Evolutionary conservation across 345 rosid species (phyloP), one percentile per base, ranked within the genome.

Genomic region (Eucalyptus camaldulensis): DNA sequence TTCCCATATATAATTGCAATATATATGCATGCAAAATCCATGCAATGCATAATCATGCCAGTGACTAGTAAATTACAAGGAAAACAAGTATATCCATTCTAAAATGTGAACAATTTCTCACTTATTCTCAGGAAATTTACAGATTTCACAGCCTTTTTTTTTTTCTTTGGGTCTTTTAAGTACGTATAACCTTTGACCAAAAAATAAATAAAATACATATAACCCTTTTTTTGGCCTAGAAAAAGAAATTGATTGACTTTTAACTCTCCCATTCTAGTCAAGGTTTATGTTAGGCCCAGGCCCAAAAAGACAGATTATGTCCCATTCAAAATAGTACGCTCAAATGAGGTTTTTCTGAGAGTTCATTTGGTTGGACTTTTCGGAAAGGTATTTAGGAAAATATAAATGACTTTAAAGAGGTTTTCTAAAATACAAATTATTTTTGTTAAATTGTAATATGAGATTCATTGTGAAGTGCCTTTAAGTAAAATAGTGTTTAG

Each of bases 351-450:
- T 10, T 43, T 43, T 43, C 7, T 43, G 7, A 43, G 6, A 43
- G 43, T 43, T 43, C 5, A 2, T 53, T 53, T 21, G 10, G 5
- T 53, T 53, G 0, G 3, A 53, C 0, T 53, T 53, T 53, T 21
- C 2, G 2, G 0, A 53, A 53, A 53, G 8, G 0, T 1, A 53
- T 53, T 53, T 8, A 21, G 2, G 1, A 53, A 21, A 53, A 21
- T 8, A 5, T 21, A 53, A 53, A 53, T 53, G 25, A 19, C 0
- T 53, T 53, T 53, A 53, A 19, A 19, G 0, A 3, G 5, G 0
- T 53, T 53, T 53, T 53, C 0, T 0, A 53, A 53, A 53, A 53
- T 53, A 53, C 0, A 53, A 21, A 53, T 21, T 53, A 8, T 53
- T 21, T 53, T 53, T 53, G 58, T 53, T 53, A 53, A 53, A 53